Conservation (phyloP, 1,284 basidiomycete genomes). For the Quambalaria eucalypti region DNA sequence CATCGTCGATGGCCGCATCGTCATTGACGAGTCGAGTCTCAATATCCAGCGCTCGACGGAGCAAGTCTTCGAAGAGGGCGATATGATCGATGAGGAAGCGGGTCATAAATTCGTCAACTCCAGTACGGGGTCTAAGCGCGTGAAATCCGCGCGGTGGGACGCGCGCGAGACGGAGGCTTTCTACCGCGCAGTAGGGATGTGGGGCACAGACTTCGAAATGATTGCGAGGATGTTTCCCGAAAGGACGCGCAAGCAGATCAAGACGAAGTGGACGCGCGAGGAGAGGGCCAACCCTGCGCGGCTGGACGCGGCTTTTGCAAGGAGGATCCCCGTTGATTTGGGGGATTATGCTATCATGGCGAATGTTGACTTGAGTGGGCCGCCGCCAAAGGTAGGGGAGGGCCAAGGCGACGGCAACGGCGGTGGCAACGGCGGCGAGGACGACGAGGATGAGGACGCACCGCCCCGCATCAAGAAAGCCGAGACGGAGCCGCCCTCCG, state of each 20-base stretch:
- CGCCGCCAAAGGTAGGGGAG: slow-evolving; percentile 37
- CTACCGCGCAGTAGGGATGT: slow-evolving; percentile 73
- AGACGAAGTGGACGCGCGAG: slow-evolving; percentile 80
- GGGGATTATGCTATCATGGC: slow-evolving; percentile 36
- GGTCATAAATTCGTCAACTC: slow-evolving; percentile 63
- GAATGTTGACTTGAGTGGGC: slow-evolving; percentile 41
- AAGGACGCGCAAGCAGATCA: slow-evolving; percentile 76
- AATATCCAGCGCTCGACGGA: slow-evolving; percentile 30
- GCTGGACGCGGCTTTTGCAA: slow-evolving; percentile 34
- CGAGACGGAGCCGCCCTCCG: too few species aligned
- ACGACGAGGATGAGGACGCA: not conserved
- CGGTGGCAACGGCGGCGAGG: slow-evolving; percentile 4
- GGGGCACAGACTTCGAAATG: slow-evolving; percentile 83
- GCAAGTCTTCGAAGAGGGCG: slow-evolving; percentile 51
- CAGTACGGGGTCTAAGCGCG: slow-evolving; percentile 63
- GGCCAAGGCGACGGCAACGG: too few species aligned
- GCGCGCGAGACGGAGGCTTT: slow-evolving; percentile 76
- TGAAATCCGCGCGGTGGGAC: slow-evolving; percentile 62
- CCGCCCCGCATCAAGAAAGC: slow-evolving; percentile 18
- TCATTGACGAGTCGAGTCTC: slow-evolving; percentile 46
- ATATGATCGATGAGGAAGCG: slow-evolving; percentile 72
- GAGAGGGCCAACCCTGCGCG: slow-evolving; percentile 62
- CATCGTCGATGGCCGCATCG: slow-evolving; percentile 47
- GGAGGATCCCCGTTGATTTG: slow-evolving; percentile 34
- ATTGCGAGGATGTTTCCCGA: slow-evolving; percentile 75